A percentile compares a stretch with the other conserved stretches of the same genome.
Evolutionary conservation across 805 yeast species (phyloP).

Genomic region (Metschnikowia cubensis): DNA sequence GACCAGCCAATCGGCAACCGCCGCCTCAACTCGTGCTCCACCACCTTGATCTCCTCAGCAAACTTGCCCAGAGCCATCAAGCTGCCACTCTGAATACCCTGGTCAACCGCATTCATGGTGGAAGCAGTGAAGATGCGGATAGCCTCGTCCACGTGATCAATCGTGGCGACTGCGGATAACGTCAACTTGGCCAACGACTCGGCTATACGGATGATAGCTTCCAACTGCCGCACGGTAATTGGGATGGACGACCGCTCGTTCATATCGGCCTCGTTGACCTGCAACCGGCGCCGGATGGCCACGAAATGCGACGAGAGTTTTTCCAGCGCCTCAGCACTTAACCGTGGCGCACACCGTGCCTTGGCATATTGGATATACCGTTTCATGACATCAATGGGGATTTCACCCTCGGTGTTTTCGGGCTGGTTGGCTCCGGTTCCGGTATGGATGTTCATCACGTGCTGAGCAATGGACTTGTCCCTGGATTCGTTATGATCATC

Average conservation of each 20-base stretch:
- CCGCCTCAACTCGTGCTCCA: constrained; percentile 81
- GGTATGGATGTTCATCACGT: constrained; percentile 92
- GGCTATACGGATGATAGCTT: constrained; percentile 93
- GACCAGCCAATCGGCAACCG: constrained; percentile 97
- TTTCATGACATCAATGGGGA: constrained; percentile 87
- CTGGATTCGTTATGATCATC: constrained; percentile 87
- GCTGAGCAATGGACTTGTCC: constrained; percentile 88
- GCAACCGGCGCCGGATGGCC: constrained; percentile 78
- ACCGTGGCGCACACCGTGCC: constrained; percentile 85
- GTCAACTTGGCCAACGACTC: constrained; percentile 89
- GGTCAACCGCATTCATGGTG: constrained; percentile 91
- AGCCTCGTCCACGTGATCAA: constrained; percentile 92
- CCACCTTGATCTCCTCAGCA: constrained; percentile 66
- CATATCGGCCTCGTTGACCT: constrained; percentile 72
- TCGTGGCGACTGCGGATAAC: constrained; percentile 77
- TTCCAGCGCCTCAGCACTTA: constrained; percentile 86
- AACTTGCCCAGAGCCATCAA: constrained; percentile 52
- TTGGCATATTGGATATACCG: constrained; percentile 89
- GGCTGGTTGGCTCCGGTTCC: constrained; percentile 45
- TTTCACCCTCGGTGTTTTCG: constrained; percentile 65
- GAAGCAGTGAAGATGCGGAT: constrained; percentile 92
- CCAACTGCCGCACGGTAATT: constrained; percentile 94
- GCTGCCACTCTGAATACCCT: constrained; percentile 48
- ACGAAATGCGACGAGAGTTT: constrained; percentile 89
- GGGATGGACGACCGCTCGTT: constrained; percentile 94